Evolutionary conservation across 495 filamentous ascomycete genomes (phyloP), one percentile per base, ranked within the genome.

Genomic region (Haplographium delicatum): DNA sequence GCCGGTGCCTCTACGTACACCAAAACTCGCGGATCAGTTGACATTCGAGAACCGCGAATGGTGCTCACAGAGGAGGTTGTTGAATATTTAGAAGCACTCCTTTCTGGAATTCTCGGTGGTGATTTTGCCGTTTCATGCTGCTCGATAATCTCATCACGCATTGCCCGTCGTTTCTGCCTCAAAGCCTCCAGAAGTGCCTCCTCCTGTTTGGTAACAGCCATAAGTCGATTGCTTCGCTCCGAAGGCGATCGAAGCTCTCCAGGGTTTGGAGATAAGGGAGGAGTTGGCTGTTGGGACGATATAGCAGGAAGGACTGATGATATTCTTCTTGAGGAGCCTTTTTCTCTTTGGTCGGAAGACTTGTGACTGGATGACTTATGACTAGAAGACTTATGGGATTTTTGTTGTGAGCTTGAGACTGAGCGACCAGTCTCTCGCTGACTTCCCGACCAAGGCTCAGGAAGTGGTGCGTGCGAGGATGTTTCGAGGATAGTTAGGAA

Each of bases 161-260:
- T 86, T 24, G 80, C 79, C 27, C 87, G 85, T 35, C 86, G 75
- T 60, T 89, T 89, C 57, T 79, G 67, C 27, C 90, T 76, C 76
- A 96, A 82, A 11, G 87, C 85, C 55, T 88, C 85, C 6, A 96
- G 70, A 5, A 96, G 70, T 61, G 85, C 80, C 60, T 89, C 84
- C 62, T 96, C 90, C 65, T 95, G 88, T 44, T 80, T 75, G 0
- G 88, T 95, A 41, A 95, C 88, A 0, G 86, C 84, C 79, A 96
- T 93, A 31, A 93, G 71, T 30, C 83, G 82, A 43, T 79, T 84
- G 54, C 75, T 72, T 16, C 23, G 15, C 31, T 44, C 44, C 16
- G 46, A 22, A 24, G 30, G 18, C 19, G 44, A 51, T 19, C 39
- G 59, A 55, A 72, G 67, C 38, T 75, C 73, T 4, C 72, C 60